Conservation (phyloP, 176 grass and related monocot species). For the Lolium perenne region DNA sequence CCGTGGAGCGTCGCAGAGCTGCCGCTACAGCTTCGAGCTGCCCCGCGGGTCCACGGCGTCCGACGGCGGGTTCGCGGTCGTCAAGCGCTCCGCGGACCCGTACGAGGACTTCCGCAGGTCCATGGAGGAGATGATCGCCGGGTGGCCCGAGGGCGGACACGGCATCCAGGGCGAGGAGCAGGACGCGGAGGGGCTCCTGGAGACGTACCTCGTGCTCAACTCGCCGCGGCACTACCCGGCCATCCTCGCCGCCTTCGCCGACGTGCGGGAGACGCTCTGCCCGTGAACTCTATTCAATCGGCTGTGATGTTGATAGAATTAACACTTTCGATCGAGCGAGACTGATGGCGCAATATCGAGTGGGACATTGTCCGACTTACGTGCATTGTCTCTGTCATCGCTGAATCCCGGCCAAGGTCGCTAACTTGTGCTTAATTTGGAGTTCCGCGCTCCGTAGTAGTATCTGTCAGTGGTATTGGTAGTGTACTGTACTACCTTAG, state of each 20-base stretch:
- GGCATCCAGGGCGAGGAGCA: conserved; percentile 6
- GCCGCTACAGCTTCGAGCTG: conserved; percentile 56
- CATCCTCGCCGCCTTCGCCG: conserved; percentile 76
- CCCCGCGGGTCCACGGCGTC: conserved; percentile 39
- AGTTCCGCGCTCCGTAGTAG: not conserved
- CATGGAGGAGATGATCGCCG: conserved; percentile 87
- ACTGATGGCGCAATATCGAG: conserved; percentile 17
- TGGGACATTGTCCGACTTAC: not conserved
- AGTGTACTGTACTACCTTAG: conserved; percentile 17
- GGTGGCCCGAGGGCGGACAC: conserved; percentile 34
- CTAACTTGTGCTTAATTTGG: conserved; percentile 32
- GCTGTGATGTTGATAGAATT: conserved; percentile 37
- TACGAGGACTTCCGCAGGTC: conserved; percentile 90
- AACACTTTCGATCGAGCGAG: not conserved
- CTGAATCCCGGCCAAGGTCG: conserved; percentile 10
- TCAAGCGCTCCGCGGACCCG: conserved; percentile 72
- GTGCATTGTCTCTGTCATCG: conserved; percentile 25
- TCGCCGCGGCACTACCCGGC: conserved; percentile 76
- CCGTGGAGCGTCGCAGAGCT: conserved; percentile 46
- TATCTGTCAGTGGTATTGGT: not conserved
- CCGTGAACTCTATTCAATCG: conserved; percentile 24
- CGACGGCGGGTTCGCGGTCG: conserved; percentile 68
- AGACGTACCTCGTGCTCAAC: conserved; percentile 83
- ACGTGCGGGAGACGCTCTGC: conserved; percentile 74
- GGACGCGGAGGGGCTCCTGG: conserved; percentile 62